Evolutionary conservation across 2,329 filamentous ascomycete genomes (phyloP).

Genomic region (Aspergillus spinulosporus): DNA sequence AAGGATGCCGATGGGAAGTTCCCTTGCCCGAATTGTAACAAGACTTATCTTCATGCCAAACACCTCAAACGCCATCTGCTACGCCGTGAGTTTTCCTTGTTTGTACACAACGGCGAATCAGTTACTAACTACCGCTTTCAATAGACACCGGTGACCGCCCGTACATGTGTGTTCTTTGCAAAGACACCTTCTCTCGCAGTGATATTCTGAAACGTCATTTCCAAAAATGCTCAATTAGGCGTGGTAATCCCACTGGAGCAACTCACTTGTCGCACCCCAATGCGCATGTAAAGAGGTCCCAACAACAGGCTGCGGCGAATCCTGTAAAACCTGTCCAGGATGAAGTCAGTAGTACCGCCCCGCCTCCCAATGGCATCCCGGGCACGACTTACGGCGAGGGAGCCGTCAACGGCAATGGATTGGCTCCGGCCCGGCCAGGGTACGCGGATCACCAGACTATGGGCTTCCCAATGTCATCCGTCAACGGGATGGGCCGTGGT

Average conservation of each 20-base stretch:
- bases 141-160: constrained; percentile 96
- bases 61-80: constrained; percentile 95
- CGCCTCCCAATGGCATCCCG: constrained; percentile 46
- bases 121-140: constrained; percentile 19
- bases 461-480: constrained; percentile 45
- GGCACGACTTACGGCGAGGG: constrained; percentile 45
- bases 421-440: constrained; percentile 40
- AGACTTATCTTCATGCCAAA: constrained; percentile 96
- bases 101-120: neutral
- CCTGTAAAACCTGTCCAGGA: constrained; percentile 45
- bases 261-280: constrained; percentile 93
- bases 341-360: constrained; percentile 48
- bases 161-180: constrained; percentile 97
- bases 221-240: constrained; percentile 95
- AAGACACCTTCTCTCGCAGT: constrained; percentile 95
- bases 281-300: constrained; percentile 77
- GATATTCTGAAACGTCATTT: constrained; percentile 99
- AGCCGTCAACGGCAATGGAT: constrained; percentile 44
- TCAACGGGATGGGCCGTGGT: constrained; percentile 45
- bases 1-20: constrained; percentile 99
- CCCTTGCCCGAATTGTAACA: constrained; percentile 95
- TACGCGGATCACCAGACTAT: constrained; percentile 46
- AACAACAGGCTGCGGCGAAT: constrained; percentile 42
- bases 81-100: constrained; percentile 70
- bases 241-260: constrained; percentile 91